These are phyloP conservation scores for Metarhizium humberi DNA, from an alignment of 2,329 filamentous ascomycete species.

Conservation along the genomic window DNA sequence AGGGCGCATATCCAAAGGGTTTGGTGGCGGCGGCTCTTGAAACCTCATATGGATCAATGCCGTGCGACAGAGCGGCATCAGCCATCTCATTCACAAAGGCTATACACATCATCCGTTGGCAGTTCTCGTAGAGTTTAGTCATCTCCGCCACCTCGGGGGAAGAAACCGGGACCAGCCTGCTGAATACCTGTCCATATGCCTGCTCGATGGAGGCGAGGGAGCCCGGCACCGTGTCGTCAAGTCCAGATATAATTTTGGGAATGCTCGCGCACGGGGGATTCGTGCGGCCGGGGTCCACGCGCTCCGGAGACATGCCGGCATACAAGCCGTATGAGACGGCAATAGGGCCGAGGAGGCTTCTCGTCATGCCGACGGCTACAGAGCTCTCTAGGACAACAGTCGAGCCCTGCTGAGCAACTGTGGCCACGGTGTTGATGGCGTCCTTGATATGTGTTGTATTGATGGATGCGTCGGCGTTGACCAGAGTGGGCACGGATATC, in stretches of 20 bases:
- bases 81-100: slow-evolving; percentile 49
- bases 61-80: slow-evolving; percentile 35
- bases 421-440: slow-evolving; percentile 31
- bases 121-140: slow-evolving; percentile 50
- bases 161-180: slow-evolving; percentile 37
- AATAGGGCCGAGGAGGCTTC: slow-evolving; percentile 36
- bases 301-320: slow-evolving; percentile 42
- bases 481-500: slow-evolving; percentile 42
- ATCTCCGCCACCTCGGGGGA: slow-evolving; percentile 47
- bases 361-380: slow-evolving; percentile 45
- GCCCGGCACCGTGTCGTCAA: slow-evolving; percentile 35
- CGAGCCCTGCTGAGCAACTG: slow-evolving; percentile 31
- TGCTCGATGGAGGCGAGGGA: slow-evolving; percentile 35
- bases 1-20: slow-evolving; percentile 42
- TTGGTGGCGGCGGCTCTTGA: slow-evolving; percentile 38
- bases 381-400: slow-evolving; percentile 44
- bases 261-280: slow-evolving; percentile 31
- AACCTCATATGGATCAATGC: slow-evolving; percentile 42
- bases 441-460: slow-evolving; percentile 36
- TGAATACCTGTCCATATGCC: slow-evolving; percentile 34
- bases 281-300: slow-evolving; percentile 40
- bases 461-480: slow-evolving; percentile 35
- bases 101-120: slow-evolving; percentile 44
- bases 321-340: slow-evolving; percentile 30
- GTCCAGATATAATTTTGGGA: slow-evolving; percentile 44